Evolutionary conservation across 306 rosid genomes (phyloP).

Genomic region (Trichosanthes truncata): DNA sequence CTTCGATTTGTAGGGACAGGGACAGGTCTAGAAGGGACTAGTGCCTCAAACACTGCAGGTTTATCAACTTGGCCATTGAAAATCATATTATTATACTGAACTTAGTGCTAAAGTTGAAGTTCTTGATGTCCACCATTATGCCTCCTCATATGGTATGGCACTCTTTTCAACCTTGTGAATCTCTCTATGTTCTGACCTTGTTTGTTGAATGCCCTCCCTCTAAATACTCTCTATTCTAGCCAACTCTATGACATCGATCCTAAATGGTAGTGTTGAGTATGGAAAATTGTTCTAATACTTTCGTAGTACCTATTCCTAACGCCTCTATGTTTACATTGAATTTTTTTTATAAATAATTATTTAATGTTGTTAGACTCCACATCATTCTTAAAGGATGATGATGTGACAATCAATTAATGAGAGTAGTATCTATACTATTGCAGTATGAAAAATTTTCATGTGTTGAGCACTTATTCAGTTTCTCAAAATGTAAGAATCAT

Average conservation of each 20-base stretch:
- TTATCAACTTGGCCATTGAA: conserved; percentile 10
- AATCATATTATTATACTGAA: background rate
- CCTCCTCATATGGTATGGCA: background rate
- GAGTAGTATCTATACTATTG: too few species aligned
- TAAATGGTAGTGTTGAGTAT: background rate
- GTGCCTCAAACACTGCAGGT: conserved; percentile 6
- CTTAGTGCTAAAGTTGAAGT: background rate
- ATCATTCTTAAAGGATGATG: too few species aligned
- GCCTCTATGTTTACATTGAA: too few species aligned
- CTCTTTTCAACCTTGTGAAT: conserved; percentile 1
- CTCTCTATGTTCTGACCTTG: background rate
- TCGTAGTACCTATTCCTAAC: too few species aligned
- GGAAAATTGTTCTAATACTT: too few species aligned
- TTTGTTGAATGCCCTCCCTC: background rate
- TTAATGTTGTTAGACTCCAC: too few species aligned
- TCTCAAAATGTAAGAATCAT: background rate
- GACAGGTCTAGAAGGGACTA: conserved; percentile 6
- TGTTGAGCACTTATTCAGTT: background rate
- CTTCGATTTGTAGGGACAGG: conserved; percentile 5
- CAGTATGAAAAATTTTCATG: too few species aligned
- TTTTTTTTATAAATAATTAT: too few species aligned
- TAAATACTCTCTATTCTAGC: background rate
- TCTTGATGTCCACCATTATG: conserved; percentile 4
- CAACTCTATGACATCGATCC: background rate
- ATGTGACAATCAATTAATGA: too few species aligned